Base-by-base conservation (phyloP, 2,329 filamentous ascomycete species). In the Alternaria viburni region DNA sequence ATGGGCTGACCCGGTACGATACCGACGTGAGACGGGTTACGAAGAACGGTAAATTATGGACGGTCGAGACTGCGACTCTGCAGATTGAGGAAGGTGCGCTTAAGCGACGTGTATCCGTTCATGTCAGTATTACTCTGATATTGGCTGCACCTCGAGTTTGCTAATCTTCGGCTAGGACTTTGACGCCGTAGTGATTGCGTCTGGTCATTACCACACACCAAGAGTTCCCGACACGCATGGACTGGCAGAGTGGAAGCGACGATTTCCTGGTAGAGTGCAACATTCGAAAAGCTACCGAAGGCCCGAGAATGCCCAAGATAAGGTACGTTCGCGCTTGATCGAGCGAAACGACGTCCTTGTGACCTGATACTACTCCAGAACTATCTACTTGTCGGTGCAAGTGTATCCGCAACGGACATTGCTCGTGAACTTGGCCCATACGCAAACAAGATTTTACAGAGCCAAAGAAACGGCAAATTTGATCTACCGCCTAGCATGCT, bases 391-490 rank as follows among this genome's bases (percentile, higher is more conserved):
- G 81, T 89, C 21, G 87, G 87, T 8, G 86, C 84, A 7, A 85
- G 86, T 5, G 84, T 86, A 0, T 88, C 86, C 0, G 84, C 86
- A 0, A 82, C 79, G 41, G 86, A 88, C 64, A 87, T 87, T 21
- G 84, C 85, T 5, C 81, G 82, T 45, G 85, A 87, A 63, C 77
- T 87, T n/a, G 79, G 82, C 2, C 73, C 78, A 0, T 61, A 82
- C 6, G 84, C 84, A 3, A 78, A 78, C 4, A 79, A 69, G 1
- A 80, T 86, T 8, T 86, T 83, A 64, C 86, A 87, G 68, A 89
- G 86, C 65, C 87, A 87, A 1, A 82, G 90, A 23, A 85, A 86
- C 25, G 89, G 90, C 3, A 77, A 80, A 0, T 90, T 88, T 61
- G 89, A 91, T 71, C 75, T 89, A 0, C 83, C 87, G 0, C 76